Evolutionary conservation across 192 early-diverging fungal genomes (phyloP).

Genomic region (Rhizoclosmatium globosum): DNA sequence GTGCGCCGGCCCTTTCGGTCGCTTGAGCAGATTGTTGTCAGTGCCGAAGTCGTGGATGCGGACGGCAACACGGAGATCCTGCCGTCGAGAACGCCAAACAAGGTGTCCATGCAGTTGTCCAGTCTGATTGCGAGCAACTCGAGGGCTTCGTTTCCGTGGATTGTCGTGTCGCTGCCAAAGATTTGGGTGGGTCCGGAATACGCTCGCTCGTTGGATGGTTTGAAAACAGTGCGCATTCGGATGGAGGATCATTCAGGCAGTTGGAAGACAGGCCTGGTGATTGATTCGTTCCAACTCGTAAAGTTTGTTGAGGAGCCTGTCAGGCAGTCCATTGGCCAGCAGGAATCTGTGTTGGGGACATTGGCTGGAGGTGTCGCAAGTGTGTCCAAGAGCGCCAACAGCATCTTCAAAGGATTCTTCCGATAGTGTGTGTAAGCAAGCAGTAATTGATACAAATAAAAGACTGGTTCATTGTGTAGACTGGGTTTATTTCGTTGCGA

Average conservation of each 20-base stretch:
- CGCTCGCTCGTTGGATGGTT: neutral
- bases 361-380: too few relatives aligned
- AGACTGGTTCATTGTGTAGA: too few relatives aligned
- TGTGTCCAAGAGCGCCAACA: too few relatives aligned
- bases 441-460: too few relatives aligned
- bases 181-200: neutral
- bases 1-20: neutral
- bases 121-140: neutral
- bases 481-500: too few relatives aligned
- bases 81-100: neutral
- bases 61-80: neutral
- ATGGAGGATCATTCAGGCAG: neutral
- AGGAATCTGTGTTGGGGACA: too few relatives aligned
- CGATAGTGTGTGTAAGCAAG: too few relatives aligned
- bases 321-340: too few relatives aligned
- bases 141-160: neutral
- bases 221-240: neutral
- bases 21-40: neutral
- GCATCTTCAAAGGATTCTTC: too few relatives aligned
- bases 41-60: slow-evolving; percentile 2
- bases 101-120: neutral
- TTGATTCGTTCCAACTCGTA: neutral
- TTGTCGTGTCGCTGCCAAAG: slow-evolving; percentile 10
- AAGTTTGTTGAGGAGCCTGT: neutral
- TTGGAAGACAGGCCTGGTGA: slow-evolving; percentile 2